Conservation (phyloP, 192 early-diverging fungal species). For the Rhizophlyctis rosea region DNA sequence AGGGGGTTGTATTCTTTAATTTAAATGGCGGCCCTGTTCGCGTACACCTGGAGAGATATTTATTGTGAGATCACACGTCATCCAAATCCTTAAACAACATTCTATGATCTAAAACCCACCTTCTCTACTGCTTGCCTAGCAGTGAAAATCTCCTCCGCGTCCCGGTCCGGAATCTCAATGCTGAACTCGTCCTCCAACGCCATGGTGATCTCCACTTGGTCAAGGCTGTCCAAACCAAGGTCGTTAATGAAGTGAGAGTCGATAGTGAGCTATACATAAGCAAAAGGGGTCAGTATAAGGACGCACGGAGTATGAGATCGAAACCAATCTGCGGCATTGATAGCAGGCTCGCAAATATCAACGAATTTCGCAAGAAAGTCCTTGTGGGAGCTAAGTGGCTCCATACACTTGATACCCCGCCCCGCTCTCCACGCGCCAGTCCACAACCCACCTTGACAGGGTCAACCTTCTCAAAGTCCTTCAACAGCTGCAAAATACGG, state of each 20-base stretch:
- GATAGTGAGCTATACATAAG: slow-evolving; percentile 65
- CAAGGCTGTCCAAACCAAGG: slow-evolving; percentile 93
- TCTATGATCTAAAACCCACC: slow-evolving; percentile 22
- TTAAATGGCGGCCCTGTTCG: not conserved
- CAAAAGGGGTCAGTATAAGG: not conserved
- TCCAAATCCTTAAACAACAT: not conserved
- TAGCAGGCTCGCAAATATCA: not conserved
- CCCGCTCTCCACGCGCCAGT: not conserved
- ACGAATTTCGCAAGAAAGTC: not conserved
- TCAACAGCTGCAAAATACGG: slow-evolving; percentile 83
- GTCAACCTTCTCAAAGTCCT: slow-evolving; percentile 97
- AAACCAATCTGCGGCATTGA: too few species aligned
- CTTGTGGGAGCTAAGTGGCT: too few species aligned
- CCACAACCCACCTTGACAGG: slow-evolving; percentile 73
- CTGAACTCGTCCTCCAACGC: slow-evolving; percentile 99
- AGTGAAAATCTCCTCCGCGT: slow-evolving; percentile 92
- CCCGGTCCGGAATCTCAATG: slow-evolving; percentile 95
- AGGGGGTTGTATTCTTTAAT: not conserved
- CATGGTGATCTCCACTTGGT: slow-evolving; percentile 98
- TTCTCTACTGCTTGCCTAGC: slow-evolving; percentile 83
- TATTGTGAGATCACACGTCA: not conserved
- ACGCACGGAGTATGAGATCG: not conserved
- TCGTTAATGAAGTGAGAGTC: slow-evolving; percentile 87
- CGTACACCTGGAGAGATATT: not conserved
- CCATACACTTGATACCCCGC: too few species aligned